Evolutionary conservation across 23 red algal genomes (phyloP), one percentile per base, ranked within the genome.

Genomic region (Cyanidiococcus yangmingshanensis): DNA sequence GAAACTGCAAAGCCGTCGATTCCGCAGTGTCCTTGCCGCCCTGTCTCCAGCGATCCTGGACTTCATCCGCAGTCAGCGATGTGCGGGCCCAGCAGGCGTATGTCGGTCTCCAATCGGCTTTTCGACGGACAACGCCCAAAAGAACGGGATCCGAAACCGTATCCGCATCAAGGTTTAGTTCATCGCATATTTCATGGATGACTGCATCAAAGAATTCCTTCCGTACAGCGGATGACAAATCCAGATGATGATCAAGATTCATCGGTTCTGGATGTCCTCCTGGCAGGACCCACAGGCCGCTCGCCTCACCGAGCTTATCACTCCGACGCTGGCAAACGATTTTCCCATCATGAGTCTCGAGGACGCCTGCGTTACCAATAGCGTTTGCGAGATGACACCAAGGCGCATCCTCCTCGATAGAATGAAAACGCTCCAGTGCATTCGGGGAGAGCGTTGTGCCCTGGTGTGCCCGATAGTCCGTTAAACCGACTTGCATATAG

Each of bases 311-410:
- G 12, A 71, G 12, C 16, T 29, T 7, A 35, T 30, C 27, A 30
- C 63, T 25, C 15, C 63, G 63, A 12, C 63, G 63, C 32, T 71
- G 63, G 32, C 63, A 71, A 12, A 71, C 63, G 7, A 71, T 35
- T 7, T 71, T 71, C 3, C 32, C 75, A 39, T 77, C 75, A 0
- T 37, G 21, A 18, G 75, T 77, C 39, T 50, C 36, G 1, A 77
- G 39, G 1, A 77, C 40, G 37, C 38, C 75, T 1, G 75, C 75
- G 40, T 77, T 77, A 40, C 75, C 75, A 39, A 77, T 39, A 30
- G 75, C 75, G 39, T 51, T 40, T 1, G 75, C 75, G 39, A 77
- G 36, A 50, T 77, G 75, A 57, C 75, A 50, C 25, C 26, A 0
- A 17, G 38, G 75, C 21, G 39, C 75, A 25, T 40, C 38, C 1